These are phyloP conservation scores for Colletotrichum liriopes DNA, from an alignment of 2,329 filamentous ascomycete species.

Conservation along the genomic window DNA sequence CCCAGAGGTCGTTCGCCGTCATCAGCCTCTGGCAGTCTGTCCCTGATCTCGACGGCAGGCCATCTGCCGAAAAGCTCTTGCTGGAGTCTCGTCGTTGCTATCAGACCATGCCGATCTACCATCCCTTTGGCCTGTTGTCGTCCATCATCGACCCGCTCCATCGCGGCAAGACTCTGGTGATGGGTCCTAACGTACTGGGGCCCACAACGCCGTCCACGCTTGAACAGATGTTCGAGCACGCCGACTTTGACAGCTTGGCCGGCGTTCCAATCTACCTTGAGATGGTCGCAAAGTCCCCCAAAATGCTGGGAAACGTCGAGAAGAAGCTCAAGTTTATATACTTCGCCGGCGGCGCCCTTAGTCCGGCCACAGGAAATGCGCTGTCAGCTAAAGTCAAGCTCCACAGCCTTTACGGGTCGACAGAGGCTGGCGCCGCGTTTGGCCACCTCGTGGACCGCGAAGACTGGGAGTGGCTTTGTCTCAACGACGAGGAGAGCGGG, in stretches of 20 bases:
- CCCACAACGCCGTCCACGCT: conserved; percentile 47
- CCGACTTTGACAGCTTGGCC: conserved; percentile 24
- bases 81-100: conserved; percentile 28
- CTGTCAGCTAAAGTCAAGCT: conserved; percentile 48
- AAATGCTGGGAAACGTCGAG: conserved; percentile 46
- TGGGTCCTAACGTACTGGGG: conserved; percentile 37
- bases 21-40: conserved; percentile 29
- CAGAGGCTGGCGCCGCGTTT: conserved; percentile 49
- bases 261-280: conserved; percentile 27
- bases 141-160: conserved; percentile 45
- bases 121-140: conserved; percentile 43
- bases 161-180: conserved; percentile 45
- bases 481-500: conserved; percentile 45
- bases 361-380: conserved; percentile 49
- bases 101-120: conserved; percentile 46
- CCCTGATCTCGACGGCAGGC: conserved; percentile 33
- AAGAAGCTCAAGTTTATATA: conserved; percentile 46
- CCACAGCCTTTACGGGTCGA: conserved; percentile 50
- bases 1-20: conserved; percentile 45
- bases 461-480: conserved; percentile 52
- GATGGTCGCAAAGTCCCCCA: conserved; percentile 22
- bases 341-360: conserved; percentile 51
- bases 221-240: conserved; percentile 38
- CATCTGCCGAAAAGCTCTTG: conserved; percentile 11
- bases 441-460: conserved; percentile 44